Evolutionary conservation across 352 stramenopile genomes (phyloP), one percentile per base, ranked within the genome.

Genomic region (Thraustochytrium sp.): DNA sequence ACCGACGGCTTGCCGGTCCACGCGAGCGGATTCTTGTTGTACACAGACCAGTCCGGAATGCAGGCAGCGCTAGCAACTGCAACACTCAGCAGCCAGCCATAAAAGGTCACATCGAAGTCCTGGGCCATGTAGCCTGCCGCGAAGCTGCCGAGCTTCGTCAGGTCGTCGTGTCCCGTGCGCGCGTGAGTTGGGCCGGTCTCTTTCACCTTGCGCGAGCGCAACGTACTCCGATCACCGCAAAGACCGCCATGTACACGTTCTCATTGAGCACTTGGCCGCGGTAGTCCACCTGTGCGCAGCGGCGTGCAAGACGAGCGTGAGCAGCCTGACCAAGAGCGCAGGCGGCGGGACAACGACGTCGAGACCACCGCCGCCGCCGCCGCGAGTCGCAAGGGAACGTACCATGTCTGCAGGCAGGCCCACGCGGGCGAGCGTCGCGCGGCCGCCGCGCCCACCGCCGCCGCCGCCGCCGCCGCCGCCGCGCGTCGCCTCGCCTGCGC

Each of bases 1-100:
- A 80, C 68, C n/a, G 68, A 68, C 23, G 68, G n/a, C 42, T 65
- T 80, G 16, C 68, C 68, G 31, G 53, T 51, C 78, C 78, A 85
- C 4, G 53, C 29, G 29, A 78, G 38, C 37, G 80, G 64, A 26
- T 85, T 40, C 36, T 63, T 49, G 56, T 85, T 85, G 51, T 55
- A 85, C 4, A 85, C 62, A 40, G 63, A 51, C 80, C 80, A 85
- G 55, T 85, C 80, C 21, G 80, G 80, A 2, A 85, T 51, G 68
- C 80, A 85, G 64, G 59, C 46, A n/a, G 74, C 3, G n/a, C 63
- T 54, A 55, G 31, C 44, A 3, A 82, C 21, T 11, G 65, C 65
- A 29, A 85, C 26, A 53, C 80, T 78, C 40, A 8, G 23, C 31
- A 38, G 1, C 80, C 80, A 85, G 4, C 42, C 72, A 3, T 1